A percentile compares a stretch with the other conserved stretches of the same genome.
Conservation (phyloP, 2,329 filamentous ascomycete species). For the Colletotrichum liriopes region DNA sequence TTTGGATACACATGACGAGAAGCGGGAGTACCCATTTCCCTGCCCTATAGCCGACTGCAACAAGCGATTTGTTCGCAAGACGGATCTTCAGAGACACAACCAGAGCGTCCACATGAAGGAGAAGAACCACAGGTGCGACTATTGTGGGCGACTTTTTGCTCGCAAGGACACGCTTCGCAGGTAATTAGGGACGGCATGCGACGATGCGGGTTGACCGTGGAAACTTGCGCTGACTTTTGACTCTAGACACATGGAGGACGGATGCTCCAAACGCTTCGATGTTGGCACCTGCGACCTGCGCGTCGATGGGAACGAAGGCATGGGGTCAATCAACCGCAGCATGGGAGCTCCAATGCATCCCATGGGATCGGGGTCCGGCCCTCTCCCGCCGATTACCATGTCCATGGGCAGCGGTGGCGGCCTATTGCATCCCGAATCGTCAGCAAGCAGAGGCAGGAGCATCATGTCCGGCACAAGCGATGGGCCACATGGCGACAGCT, state of each 20-base stretch:
- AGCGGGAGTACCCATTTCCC: slow-evolving; percentile 78
- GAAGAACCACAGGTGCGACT: slow-evolving; percentile 78
- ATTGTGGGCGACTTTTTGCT: slow-evolving; percentile 81
- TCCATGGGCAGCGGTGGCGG: slow-evolving; percentile 17
- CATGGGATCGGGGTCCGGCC: slow-evolving; percentile 18
- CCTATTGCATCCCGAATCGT: slow-evolving; percentile 25
- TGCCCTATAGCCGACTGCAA: slow-evolving; percentile 77
- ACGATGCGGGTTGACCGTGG: not conserved
- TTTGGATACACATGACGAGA: slow-evolving; percentile 85
- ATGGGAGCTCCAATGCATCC: slow-evolving; percentile 41
- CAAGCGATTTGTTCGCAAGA: slow-evolving; percentile 86
- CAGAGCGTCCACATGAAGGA: slow-evolving; percentile 82
- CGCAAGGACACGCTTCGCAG: slow-evolving; percentile 87
- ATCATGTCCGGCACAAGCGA: slow-evolving; percentile 22
- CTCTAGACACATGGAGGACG: slow-evolving; percentile 82
- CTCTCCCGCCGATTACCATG: slow-evolving; percentile 34
- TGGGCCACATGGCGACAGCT: slow-evolving; percentile 24
- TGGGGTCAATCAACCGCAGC: slow-evolving; percentile 21
- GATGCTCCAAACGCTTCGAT: slow-evolving; percentile 79
- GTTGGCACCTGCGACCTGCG: slow-evolving; percentile 67
- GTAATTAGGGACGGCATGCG: slow-evolving; percentile 60
- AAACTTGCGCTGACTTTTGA: not conserved
- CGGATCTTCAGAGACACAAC: slow-evolving; percentile 78
- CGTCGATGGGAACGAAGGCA: slow-evolving; percentile 50
- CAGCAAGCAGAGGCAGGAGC: slow-evolving; percentile 24